Base-by-base conservation (phyloP, 164 flowering plant species). In the Macadamia integrifolia region DNA sequence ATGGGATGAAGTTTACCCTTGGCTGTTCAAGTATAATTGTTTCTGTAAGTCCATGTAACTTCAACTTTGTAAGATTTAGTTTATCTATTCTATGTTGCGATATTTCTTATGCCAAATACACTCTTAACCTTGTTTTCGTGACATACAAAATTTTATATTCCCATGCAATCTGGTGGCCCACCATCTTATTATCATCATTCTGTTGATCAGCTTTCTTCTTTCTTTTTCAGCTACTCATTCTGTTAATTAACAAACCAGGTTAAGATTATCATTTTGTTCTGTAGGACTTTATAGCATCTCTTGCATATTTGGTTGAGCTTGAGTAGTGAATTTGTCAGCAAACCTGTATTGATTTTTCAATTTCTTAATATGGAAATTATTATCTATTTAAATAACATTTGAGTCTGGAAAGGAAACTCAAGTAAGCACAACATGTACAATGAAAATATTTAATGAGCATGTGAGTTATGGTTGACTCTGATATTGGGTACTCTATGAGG, bases 1-100 rank as follows among this genome's bases (percentile, higher is more conserved):
- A 82, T 88, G 85, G 84, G 88, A 71, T 88, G 84, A 86, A 58
- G 64, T 62, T 46, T 17, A 10, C 65, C 6, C 48, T 43, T 52
- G 65, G 44, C 32, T 32, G 65, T 68, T 49, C 55, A 44, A 48
- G 0, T 31, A 60, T 31, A 55, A 42, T 46, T 43, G 46, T 59
- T 60, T 29, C 49, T 59, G 66, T 63, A 43, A 63, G 66, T 63
- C 14, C 66, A 44, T 63, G 14, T 4, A 31, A 32, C 32, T 31
- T 60, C 2, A 3, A 60, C 6, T 15, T 32, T 11, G 6, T 10
- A 10, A 15, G n/a, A 6, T 30, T 29, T 9, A 3, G 14, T 1
- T 60, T 32, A 60, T 31, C 62, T 12, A 31, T 60, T 60, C 32
- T 12, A 60, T 13, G 7, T 60, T 60, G 42, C 31, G n/a, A 6